phyloP scores from a whole-genome alignment of 2,329 filamentous ascomycete species.

The Xylaria multiplex region DNA sequence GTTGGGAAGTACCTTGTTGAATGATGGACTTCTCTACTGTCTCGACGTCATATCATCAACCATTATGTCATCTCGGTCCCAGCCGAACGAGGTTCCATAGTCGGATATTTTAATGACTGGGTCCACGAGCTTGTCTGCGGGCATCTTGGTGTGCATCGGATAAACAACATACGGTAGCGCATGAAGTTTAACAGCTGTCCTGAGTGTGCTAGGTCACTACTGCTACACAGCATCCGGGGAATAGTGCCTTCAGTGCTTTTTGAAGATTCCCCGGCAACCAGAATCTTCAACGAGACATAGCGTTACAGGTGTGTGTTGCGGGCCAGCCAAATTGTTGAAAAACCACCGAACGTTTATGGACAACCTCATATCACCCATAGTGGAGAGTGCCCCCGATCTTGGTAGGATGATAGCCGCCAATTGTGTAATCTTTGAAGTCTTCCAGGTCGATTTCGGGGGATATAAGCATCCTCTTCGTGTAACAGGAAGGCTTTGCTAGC shows the following conservation, averaged over 20 bases:
- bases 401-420: constrained; percentile 57
- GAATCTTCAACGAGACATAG: constrained; percentile 40
- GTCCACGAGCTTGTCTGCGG: constrained; percentile 30
- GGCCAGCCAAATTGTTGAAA: constrained; percentile 58
- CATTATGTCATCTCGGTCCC: constrained; percentile 40
- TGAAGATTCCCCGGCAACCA: constrained; percentile 21
- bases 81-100: constrained; percentile 42
- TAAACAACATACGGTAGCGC: constrained; percentile 40
- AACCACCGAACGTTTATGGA: constrained; percentile 58
- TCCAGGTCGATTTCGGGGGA: constrained; percentile 17
- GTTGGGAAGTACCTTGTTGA: constrained; percentile 15
- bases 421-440: constrained; percentile 46
- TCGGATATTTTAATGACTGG: constrained; percentile 36
- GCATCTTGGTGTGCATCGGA: constrained; percentile 35
- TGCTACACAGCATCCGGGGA: constrained; percentile 20
- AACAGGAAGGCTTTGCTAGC: constrained; percentile 3
- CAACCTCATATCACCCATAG: constrained; percentile 53
- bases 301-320: constrained; percentile 45
- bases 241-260: constrained; percentile 27
- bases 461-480: constrained; percentile 9
- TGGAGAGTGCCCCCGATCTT: constrained; percentile 54
- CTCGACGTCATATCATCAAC: constrained; percentile 22
- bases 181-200: constrained; percentile 34
- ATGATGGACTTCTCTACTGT: too few relatives aligned
- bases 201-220: constrained; percentile 19